Percentiles rank a stretch among this genome's conserved stretches.
These are phyloP conservation scores for Solanum chmielewskii DNA, from an alignment of 257 asterid genomes.

Conservation along the genomic window DNA sequence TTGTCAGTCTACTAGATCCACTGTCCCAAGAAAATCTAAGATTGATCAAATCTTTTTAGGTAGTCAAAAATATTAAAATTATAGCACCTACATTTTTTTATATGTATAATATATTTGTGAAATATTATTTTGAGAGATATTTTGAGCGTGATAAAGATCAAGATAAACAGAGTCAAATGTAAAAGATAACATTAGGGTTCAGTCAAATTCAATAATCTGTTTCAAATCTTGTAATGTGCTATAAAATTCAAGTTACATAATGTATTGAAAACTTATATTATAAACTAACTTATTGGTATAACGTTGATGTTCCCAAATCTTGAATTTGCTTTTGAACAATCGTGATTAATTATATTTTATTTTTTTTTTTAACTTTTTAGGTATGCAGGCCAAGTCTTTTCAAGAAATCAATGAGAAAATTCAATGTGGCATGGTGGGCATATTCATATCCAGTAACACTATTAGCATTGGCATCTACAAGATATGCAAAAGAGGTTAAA, in stretches of 20 bases:
- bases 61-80: not conserved
- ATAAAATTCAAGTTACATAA: not conserved
- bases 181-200: not conserved
- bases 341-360: not conserved
- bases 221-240: not conserved
- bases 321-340: not conserved
- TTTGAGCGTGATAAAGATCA: not conserved
- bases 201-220: not conserved
- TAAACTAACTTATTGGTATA: not conserved
- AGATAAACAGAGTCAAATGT: not conserved
- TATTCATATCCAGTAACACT: slow-evolving; percentile 49
- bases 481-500: slow-evolving; percentile 43
- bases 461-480: slow-evolving; percentile 37
- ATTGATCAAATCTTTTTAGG: not conserved
- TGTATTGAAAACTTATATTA: not conserved
- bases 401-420: slow-evolving; percentile 56
- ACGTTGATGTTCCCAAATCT: not conserved
- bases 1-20: not conserved
- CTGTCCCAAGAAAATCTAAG: not conserved
- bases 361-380: slow-evolving; percentile 3
- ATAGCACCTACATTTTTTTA: not conserved
- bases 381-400: slow-evolving; percentile 51
- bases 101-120: not conserved
- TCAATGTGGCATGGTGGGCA: slow-evolving; percentile 63
- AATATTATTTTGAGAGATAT: rapidly evolving